These are phyloP conservation scores for Melastoma candidum DNA, from an alignment of 441 rosid species.

Conservation along the genomic window DNA sequence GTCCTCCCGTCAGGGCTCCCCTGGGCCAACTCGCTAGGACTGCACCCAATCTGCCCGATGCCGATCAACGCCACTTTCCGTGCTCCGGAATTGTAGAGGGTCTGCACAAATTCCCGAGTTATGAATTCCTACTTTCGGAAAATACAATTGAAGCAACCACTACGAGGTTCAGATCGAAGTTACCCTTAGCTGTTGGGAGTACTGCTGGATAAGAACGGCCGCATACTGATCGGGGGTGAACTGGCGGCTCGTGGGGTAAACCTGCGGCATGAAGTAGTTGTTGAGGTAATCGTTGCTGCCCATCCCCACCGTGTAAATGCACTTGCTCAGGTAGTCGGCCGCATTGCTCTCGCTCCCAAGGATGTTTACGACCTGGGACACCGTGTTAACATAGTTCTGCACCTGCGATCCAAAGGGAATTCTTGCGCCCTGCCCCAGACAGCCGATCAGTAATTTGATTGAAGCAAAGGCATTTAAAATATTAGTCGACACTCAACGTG, in stretches of 20 bases:
- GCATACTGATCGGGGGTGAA: constrained; percentile 49
- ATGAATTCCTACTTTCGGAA: background rate
- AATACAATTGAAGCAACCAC: too few relatives aligned
- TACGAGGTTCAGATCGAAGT: background rate
- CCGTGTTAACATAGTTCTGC: constrained; percentile 51
- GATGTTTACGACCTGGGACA: constrained; percentile 44
- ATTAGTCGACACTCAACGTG: background rate
- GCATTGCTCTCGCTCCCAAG: constrained; percentile 53
- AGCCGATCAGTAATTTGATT: background rate
- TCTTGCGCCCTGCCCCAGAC: constrained; percentile 52
- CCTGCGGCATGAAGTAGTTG: constrained; percentile 77
- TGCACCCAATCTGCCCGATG: constrained; percentile 73
- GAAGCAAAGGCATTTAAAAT: too few relatives aligned
- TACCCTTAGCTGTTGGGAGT: constrained; percentile 53
- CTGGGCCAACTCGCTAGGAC: constrained; percentile 66
- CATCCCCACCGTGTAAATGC: constrained; percentile 61
- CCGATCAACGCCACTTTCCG: constrained; percentile 70
- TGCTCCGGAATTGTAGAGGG: constrained; percentile 59
- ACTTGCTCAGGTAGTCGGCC: constrained; percentile 44
- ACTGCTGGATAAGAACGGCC: constrained; percentile 39
- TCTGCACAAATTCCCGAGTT: constrained; percentile 18
- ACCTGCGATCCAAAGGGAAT: constrained; percentile 74
- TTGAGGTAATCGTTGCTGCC: constrained; percentile 93
- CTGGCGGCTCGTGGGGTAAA: constrained; percentile 44
- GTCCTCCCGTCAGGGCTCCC: constrained; percentile 41